Evolutionary conservation across 495 filamentous ascomycete species (phyloP), one percentile per base, ranked within the genome.

Genomic region (Hyaloscypha hepaticicola): DNA sequence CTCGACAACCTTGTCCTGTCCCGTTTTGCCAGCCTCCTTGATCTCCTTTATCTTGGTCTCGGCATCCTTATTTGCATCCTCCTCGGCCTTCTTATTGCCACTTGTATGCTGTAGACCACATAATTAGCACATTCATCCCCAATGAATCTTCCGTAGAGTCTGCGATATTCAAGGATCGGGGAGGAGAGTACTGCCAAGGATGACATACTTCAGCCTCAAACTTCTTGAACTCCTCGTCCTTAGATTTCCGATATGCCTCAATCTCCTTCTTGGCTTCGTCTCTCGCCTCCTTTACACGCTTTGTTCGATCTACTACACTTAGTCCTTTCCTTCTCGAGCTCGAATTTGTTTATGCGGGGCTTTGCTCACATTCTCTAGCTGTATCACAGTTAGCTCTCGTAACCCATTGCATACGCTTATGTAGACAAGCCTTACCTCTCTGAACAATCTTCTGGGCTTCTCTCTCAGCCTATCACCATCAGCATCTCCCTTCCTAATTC

Each of bases 261-360:
- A 99, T 96, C 74, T 98, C 93, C 78, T 97, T 97, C 77, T 98
- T 95, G 56, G 95, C 95, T 75, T 98, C 94, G 72, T 85, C 85
- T 72, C 93, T 90, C 60, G 95, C 96, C 76, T 98, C 95, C 75
- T 90, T 96, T 78, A 98, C 93, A 70, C 91, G 86, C 80, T 97
- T 96, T 55, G 95, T 97, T 72, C 95, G 93, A 83, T 96, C 95
- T 97, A 58, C 58, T 50, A 26, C 33, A 50, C 14, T 66, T 31
- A 66, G 63, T 49, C 6, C 21, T 5, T 27, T 48, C 27, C 25
- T 14, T 19, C 22, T 38, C 16, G 55, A 52, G 26, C n/a, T 58
- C 12, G 25, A 8, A 24, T 26, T 31, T 28, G 28, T 26, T 51
- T 41, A 41, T 2, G n/a, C 25, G 48, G 31, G 21, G 31, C 22